Conservation (phyloP, 164 flowering plant species). For the Magnolia changhungtana region DNA sequence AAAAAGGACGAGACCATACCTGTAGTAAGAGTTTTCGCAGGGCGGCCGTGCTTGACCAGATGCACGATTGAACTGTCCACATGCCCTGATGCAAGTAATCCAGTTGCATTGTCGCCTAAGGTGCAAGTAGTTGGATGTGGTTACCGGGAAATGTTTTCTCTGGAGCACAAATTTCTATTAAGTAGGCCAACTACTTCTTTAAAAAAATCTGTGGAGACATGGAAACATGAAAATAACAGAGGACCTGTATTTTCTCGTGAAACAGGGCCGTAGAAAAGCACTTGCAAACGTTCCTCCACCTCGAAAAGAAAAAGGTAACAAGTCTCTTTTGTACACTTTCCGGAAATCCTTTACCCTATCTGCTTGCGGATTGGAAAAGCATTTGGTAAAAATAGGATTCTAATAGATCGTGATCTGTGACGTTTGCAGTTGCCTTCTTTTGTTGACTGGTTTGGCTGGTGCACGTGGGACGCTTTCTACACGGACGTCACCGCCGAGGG, state of each 20-base stretch:
- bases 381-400: not conserved
- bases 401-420: not conserved
- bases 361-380: not conserved
- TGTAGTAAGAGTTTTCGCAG: too few relatives aligned
- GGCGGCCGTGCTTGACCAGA: too few relatives aligned
- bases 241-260: conserved; percentile 11
- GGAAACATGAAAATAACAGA: not conserved
- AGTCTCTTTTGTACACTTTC: not conserved
- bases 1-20: too few relatives aligned
- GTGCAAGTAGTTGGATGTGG: too few relatives aligned
- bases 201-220: not conserved
- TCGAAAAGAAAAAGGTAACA: conserved; percentile 87
- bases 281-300: conserved; percentile 75
- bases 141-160: too few relatives aligned
- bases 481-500: conserved; percentile 98
- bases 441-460: conserved; percentile 99
- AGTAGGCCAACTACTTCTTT: not conserved
- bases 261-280: conserved; percentile 83
- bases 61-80: too few relatives aligned
- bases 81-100: too few relatives aligned
- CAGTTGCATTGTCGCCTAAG: too few relatives aligned
- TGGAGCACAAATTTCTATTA: not conserved
- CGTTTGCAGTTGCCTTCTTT: conserved; percentile 66
- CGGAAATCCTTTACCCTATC: not conserved
- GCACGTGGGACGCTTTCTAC: conserved; percentile 99